Evolutionary conservation across 441 rosid genomes (phyloP), one percentile per base, ranked within the genome.

Genomic region (Eruca vesicaria): DNA sequence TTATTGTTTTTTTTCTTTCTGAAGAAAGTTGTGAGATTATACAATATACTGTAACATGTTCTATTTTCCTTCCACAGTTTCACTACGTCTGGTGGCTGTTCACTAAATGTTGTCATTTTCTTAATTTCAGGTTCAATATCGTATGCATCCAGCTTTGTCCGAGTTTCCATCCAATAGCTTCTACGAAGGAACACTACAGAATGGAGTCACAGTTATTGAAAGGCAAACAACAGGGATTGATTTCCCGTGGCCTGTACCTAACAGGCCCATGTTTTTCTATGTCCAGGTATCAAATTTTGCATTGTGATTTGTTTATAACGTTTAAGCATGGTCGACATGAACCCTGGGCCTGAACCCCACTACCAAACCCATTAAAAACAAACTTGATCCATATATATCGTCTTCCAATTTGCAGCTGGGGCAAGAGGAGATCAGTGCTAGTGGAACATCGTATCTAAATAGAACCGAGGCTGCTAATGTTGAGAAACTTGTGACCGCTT

Each of bases 391-490:
- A 32, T 57, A 19, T 31, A 28, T 38, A 2, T 28, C 19, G 9
- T 74, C 14, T 59, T 64, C 29, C 84, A 75, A 79, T 81, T 68
- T 81, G 77, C 80, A 96, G 99, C 87, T 96, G 97, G 99, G 99
- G 76, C 97, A 94, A 96, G 99, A 96, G 78, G 99, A 96, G 86
- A 96, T 96, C 79, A 94, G 99, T 81, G 98, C 99, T 28, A 94
- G 98, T 75, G 98, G 98, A 70, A 94, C 99, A 69, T 96, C 99
- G 35, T 96, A 96, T 76, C 84, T 96, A n/a, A 96, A 94, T 84
- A 93, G 99, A 77, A 96, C 99, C 0, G 99, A 96, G 87, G 99
- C 98, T 73, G 98, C 99, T 62, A 96, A 96, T 83, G 99, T 96
- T 80, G 99, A 96, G 83, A 96, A 96, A 86, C 92, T 96, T 73